Evolutionary conservation across 2,329 filamentous ascomycete genomes (phyloP), one percentile per base, ranked within the genome.

Genomic region (Ambrosiella xylebori): DNA sequence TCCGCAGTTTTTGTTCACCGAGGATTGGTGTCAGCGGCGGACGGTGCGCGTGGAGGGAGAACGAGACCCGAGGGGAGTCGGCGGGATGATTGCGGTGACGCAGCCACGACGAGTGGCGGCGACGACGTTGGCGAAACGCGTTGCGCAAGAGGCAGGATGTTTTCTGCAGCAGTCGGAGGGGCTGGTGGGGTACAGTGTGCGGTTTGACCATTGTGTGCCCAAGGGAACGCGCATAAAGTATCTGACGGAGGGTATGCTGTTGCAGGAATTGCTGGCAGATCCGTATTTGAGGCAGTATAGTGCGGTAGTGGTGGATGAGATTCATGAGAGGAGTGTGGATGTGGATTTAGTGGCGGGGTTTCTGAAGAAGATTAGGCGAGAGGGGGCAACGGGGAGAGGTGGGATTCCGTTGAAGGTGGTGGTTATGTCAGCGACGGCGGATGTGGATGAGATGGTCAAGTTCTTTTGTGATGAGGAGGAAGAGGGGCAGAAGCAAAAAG

Each of bases 401-500:
- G 86, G 85, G 4, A 73, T 85, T 37, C 83, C 86, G 1, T 72
- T 98, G 58, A 97, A 95, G 68, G 82, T 97, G 2, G 80, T 95
- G 39, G 80, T 97, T 66, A 98, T 98, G 93, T 96, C 90, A 76
- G 93, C 93, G 54, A 98, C 93, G 6, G 88, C 89, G 41, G 88
- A 97, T 68, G 82, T 95, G 59, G 84, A 91, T 61, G 81, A 78
- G 58, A 81, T 97, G 38, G 52, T 57, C 12, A 76, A 80, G 49
- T 73, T 95, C 68, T 96, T 97, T 71, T 41, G 15, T 17, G 45
- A 39, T 6, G 54, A 41, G 7, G 40, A 17, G 8, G 38, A 49
- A 3, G 47, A 44, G 12, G 12, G 13, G 38, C 27, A 58, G 27
- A 12, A 52, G 7, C 44, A 13, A 8, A 41, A 53, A 27, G 17